Evolutionary conservation across 129 eudicot genomes (phyloP).

Genomic region (Escallonia herrerae): DNA sequence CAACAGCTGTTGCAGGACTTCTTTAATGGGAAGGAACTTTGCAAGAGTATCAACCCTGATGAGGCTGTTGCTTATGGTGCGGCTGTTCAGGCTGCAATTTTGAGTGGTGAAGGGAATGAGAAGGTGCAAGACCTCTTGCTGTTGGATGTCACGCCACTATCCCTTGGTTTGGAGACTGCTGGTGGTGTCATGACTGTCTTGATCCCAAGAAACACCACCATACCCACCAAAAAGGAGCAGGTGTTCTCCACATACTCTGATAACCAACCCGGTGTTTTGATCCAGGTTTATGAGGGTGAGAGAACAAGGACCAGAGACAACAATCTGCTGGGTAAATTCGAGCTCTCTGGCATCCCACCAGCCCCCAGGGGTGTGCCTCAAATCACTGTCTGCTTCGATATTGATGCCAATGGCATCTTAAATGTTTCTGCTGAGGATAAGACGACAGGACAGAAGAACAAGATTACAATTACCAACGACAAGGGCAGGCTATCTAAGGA

Average conservation of each 20-base stretch:
- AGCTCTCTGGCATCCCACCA: neutral
- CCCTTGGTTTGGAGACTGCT: constrained; percentile 7
- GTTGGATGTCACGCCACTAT: constrained; percentile 6
- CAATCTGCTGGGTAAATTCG: neutral
- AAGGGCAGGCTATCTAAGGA: constrained; percentile 7
- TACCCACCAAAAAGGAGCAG: neutral
- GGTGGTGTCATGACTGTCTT: constrained; percentile 2
- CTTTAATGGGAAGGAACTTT: constrained; percentile 1
- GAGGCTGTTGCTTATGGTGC: neutral
- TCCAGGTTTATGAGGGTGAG: constrained; percentile 7
- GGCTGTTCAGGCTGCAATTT: neutral
- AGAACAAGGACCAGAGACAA: constrained; percentile 8
- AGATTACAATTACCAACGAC: constrained; percentile 6
- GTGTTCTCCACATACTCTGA: constrained; percentile 1
- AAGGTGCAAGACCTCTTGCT: constrained; percentile 9
- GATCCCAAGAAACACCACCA: neutral
- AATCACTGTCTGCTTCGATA: constrained; percentile 9
- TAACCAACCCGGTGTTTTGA: constrained; percentile 5
- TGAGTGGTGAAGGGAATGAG: constrained; percentile 2
- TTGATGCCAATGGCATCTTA: constrained; percentile 4
- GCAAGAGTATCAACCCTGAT: neutral
- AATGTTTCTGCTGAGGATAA: constrained; percentile 9
- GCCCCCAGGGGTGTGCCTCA: constrained; percentile 5
- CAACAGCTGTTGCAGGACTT: constrained; percentile 7
- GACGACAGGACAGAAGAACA: constrained; percentile 7